Evolutionary conservation across 163 green algal genomes (phyloP), one percentile per base, ranked within the genome.

Genomic region (Scenedesmus sp.): DNA sequence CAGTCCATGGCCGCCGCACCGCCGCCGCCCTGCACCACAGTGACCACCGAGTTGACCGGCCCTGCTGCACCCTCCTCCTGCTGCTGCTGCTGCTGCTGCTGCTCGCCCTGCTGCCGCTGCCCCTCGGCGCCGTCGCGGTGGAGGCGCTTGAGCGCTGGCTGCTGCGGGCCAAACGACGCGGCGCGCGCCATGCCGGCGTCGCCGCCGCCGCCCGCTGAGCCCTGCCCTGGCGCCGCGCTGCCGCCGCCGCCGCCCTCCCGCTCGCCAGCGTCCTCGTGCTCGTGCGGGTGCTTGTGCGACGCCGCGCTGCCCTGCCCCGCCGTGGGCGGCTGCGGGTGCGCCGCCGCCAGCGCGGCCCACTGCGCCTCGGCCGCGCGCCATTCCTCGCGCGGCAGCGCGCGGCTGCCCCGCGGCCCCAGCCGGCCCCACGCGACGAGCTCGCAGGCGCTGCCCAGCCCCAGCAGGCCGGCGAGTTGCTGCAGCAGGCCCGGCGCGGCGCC

Each of bases 1-100:
- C 69, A 77, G 33, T 77, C 69, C 69, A 77, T 77, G 24, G 36
- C 69, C 45, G 69, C 69, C 13, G 69, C 29, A 22, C 69, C 69
- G 20, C 69, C 69, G 7, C 53, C 69, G 57, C 34, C 69, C 69
- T 66, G 9, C 20, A 66, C 22, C 22, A 77, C 53, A 31, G 34
- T 66, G 13, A 66, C 14, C 3, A 77, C 69, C n/a, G 69, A 77
- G 17, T 24, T 39, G n/a, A 56, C 36, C 20, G 13, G 22, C 42
- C 54, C 45, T 44, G 31, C 66, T 14, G 50, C n/a, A n/a, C n/a
- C n/a, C n/a, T n/a, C 44, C 65, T 44, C 17, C 50, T 18, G 20
- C 60, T 53, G 34, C 34, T 17, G 39, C 39, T 47, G 39, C 39
- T 47, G 39, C 39, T 47, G 39, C 39, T 47, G 39, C 39, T 47